Evolutionary conservation across 495 filamentous ascomycete species (phyloP), one percentile per base, ranked within the genome.

Genomic region (Tricharina praecox): DNA sequence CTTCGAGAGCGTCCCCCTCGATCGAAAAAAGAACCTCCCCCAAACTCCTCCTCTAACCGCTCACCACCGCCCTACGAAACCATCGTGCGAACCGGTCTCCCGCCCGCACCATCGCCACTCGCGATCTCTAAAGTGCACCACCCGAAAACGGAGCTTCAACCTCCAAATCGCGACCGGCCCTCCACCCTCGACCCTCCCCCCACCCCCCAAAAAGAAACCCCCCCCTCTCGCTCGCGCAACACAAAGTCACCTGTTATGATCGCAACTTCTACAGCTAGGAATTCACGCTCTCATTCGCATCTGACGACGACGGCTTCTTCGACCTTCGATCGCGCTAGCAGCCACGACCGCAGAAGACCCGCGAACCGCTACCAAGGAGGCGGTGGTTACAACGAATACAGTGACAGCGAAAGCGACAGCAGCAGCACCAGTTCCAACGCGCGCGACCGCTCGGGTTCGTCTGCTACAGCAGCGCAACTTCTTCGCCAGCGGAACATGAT

Each of bases 191-290:
- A 11, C 40, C 13, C 20, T 7, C 2, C 15, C 37, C 37, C 37
- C 10, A 4, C 37, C 1, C 2, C 10, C 2, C 11, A 40, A 20
- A 40, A 18, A 40, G 20, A 15, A 11, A 18, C 10, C 9, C 15
- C n/a, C 37, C 20, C 10, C n/a, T 20, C 37, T 2, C 18, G 15
- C 3, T 9, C 37, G 15, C 37, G 15, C 2, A 40, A 40, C 20
- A 15, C 28, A 32, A 5, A 32, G 7, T 13, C 5, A 43, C 10
- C 44, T 58, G 54, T 58, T 37, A 58, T 58, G 55, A 58, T 58
- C 56, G 55, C 42, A 43, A 58, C 55, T 48, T 54, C 55, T 33
- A 58, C 55, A 40, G 55, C 26, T 38, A 45, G 55, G 33, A 54
- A 58, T 40, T 58, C 54, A 56, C 50, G 49, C 34, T 11, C 8